phyloP scores from a whole-genome alignment of 2,329 filamentous ascomycete genomes.

The Xylariaceae sp. region DNA sequence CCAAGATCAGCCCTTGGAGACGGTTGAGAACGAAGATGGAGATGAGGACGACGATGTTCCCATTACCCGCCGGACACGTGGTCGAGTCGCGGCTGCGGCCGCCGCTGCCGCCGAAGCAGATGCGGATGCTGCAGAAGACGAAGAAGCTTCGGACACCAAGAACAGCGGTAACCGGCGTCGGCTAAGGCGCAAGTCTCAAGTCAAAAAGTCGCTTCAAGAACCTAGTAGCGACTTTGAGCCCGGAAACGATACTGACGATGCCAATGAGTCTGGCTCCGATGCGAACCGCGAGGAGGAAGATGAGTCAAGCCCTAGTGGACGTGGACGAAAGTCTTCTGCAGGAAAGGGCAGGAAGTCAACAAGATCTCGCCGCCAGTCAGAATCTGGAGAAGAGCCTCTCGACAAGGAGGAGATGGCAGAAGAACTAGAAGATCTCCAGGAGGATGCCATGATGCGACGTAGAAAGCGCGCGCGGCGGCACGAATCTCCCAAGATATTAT shows the following conservation, averaged over 20 bases:
- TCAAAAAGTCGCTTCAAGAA: conserved; percentile 41
- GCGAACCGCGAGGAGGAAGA: conserved; percentile 33
- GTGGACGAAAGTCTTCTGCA: conserved; percentile 34
- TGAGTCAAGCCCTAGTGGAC: conserved; percentile 42
- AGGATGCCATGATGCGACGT: conserved; percentile 45
- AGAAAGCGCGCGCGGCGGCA: conserved; percentile 32
- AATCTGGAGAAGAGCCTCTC: conserved; percentile 49
- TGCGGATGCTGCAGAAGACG: conserved; percentile 11
- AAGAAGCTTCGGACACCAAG: conserved; percentile 15
- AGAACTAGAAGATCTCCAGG: conserved; percentile 55
- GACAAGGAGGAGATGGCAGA: conserved; percentile 59
- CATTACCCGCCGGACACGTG: conserved; percentile 38
- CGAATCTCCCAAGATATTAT: conserved; percentile 48
- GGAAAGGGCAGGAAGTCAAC: conserved; percentile 33
- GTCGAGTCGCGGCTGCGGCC: conserved; percentile 9
- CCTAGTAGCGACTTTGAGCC: conserved; percentile 56
- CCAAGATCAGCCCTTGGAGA: conserved; percentile 24
- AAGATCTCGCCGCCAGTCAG: conserved; percentile 39
- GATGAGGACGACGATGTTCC: conserved; percentile 44
- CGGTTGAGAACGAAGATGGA: conserved; percentile 24
- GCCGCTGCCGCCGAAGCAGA: conserved; percentile 10
- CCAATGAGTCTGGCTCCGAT: conserved; percentile 35
- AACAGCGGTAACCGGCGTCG: conserved; percentile 34
- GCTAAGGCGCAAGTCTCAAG: conserved; percentile 39
- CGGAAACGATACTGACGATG: conserved; percentile 50